Percentiles rank a stretch among this genome's conserved stretches.
phyloP scores from a whole-genome alignment of 1,284 basidiomycete genomes.

The Rhodotorula glutinis region DNA sequence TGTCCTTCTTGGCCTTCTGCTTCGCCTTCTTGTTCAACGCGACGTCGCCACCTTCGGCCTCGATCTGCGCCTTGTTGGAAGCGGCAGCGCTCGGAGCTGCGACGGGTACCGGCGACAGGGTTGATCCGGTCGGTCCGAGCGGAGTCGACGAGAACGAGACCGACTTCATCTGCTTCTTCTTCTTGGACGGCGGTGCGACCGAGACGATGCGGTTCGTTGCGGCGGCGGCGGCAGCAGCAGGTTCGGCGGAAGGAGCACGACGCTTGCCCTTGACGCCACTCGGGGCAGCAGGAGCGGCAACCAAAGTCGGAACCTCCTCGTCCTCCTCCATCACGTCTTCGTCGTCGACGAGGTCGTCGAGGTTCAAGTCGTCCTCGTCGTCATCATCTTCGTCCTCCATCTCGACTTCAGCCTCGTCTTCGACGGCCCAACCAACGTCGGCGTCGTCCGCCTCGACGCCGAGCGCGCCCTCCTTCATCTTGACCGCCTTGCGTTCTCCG shows the following conservation, averaged over 20 bases:
- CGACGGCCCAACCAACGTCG: constrained; percentile 30
- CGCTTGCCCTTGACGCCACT: constrained; percentile 18
- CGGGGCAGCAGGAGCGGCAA: constrained; percentile 5
- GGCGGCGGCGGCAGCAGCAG: neutral
- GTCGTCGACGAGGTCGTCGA: constrained; percentile 23
- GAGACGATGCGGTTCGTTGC: constrained; percentile 38
- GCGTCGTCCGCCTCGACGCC: constrained; percentile 40
- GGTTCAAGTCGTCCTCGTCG: constrained; percentile 6
- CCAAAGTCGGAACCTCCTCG: constrained; percentile 22
- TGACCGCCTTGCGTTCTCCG: constrained; percentile 37
- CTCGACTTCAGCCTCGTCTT: constrained; percentile 15
- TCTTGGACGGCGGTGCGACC: constrained; percentile 39
- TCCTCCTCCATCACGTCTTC: constrained; percentile 29
- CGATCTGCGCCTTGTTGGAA: constrained; percentile 25
- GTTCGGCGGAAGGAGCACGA: neutral
- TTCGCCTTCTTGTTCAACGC: constrained; percentile 43
- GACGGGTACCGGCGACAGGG: neutral
- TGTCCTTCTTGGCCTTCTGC: constrained; percentile 43
- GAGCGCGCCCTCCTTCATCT: constrained; percentile 33
- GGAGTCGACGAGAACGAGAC: constrained; percentile 39
- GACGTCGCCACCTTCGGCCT: constrained; percentile 34
- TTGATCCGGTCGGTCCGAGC: constrained; percentile 32
- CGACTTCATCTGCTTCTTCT: constrained; percentile 24
- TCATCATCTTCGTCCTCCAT: constrained; percentile 21
- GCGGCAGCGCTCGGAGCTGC: constrained; percentile 19